Conservation (phyloP, 768 basidiomycete species). For the Sporobolomyces roseus region DNA sequence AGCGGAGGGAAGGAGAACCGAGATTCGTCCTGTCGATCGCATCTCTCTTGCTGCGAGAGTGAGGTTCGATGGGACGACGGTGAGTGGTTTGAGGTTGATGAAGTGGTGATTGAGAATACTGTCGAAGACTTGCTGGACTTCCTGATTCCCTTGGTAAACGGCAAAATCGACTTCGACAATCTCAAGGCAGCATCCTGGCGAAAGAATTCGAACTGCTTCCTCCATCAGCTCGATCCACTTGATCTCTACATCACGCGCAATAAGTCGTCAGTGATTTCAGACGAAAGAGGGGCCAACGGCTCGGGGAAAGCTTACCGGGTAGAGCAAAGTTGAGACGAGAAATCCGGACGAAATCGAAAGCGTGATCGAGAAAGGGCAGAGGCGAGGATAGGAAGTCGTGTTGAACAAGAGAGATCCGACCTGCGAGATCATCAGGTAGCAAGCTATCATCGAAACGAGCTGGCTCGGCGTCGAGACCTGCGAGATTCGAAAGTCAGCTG, state of each 20-base stretch:
- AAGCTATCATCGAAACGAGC: background rate
- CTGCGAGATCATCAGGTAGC: background rate
- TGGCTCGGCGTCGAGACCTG: slow-evolving; percentile 19
- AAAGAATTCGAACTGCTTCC: slow-evolving; percentile 13
- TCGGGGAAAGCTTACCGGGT: background rate
- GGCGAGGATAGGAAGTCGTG: background rate
- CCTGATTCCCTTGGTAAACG: background rate
- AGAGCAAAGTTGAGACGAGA: slow-evolving; percentile 1
- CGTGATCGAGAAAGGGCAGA: slow-evolving; percentile 13
- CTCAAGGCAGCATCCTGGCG: slow-evolving; percentile 20
- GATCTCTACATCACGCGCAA: background rate
- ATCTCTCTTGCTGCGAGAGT: slow-evolving; percentile 1
- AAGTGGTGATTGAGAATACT: slow-evolving; percentile 14
- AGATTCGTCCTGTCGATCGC: slow-evolving; percentile 22
- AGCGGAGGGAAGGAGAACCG: background rate
- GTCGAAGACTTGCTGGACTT: slow-evolving; percentile 1
- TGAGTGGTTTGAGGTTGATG: slow-evolving; percentile 10
- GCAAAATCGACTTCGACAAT: slow-evolving; percentile 12
- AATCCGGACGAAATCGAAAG: slow-evolving; percentile 23
- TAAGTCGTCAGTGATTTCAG: too few species aligned
- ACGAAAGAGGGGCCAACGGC: too few species aligned
- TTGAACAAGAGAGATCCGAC: slow-evolving; percentile 6
- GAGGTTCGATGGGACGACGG: slow-evolving; percentile 21
- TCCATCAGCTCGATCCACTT: slow-evolving; percentile 9
- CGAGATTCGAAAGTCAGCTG: background rate